These are phyloP conservation scores for Puccinia novopanici DNA, from an alignment of 1,284 basidiomycete species.

Conservation along the genomic window DNA sequence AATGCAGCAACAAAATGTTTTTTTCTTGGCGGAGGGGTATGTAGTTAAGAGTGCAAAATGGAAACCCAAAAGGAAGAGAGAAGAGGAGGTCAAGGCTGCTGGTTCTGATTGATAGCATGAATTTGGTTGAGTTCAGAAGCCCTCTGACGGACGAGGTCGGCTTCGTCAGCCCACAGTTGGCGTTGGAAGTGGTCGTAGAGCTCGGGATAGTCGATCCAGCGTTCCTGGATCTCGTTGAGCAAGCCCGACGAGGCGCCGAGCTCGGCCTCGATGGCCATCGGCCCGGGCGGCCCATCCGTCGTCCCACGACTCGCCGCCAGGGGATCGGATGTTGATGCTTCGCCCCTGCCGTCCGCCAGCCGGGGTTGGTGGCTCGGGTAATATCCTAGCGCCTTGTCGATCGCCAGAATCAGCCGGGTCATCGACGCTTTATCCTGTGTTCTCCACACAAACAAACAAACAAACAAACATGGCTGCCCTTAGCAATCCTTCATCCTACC, in stretches of 20 bases:
- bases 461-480: not conserved
- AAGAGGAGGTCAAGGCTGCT: not conserved
- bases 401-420: constrained; percentile 75
- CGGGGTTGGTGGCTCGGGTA: constrained; percentile 69
- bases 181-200: constrained; percentile 35
- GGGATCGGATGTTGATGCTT: too few relatives aligned
- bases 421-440: constrained; percentile 81
- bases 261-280: constrained; percentile 66
- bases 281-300: too few relatives aligned
- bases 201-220: constrained; percentile 54
- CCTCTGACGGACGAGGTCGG: constrained; percentile 23
- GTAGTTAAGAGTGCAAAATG: not conserved
- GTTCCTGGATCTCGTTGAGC: constrained; percentile 65
- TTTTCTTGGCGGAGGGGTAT: not conserved
- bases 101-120: constrained; percentile 10
- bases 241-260: constrained; percentile 62
- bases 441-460: not conserved
- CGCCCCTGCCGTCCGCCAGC: not conserved
- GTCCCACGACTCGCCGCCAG: too few relatives aligned
- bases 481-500: not conserved
- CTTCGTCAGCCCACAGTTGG: constrained; percentile 42
- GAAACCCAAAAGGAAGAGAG: not conserved
- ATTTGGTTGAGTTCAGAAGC: constrained; percentile 35
- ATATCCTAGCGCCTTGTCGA: constrained; percentile 87
- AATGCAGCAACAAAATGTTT: not conserved